Base-by-base conservation (phyloP, 1,284 basidiomycete species). In the Apiotrichum montevideense region DNA sequence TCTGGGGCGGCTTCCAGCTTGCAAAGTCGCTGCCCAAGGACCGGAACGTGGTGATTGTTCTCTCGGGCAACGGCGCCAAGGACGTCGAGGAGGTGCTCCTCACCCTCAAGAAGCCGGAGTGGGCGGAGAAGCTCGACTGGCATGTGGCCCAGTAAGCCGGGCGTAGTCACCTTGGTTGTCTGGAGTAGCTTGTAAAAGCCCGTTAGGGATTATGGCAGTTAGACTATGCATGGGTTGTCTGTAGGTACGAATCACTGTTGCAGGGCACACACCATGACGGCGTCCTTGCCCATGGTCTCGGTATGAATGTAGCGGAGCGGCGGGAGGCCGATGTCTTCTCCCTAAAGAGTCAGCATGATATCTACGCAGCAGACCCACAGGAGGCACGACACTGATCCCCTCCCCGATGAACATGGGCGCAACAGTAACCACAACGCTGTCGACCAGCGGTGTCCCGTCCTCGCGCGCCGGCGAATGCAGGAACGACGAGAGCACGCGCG, bases 121-220 rank as follows among this genome's bases (percentile, higher is more conserved):
- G 90, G 90, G 90, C 87, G 40, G 85, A 93, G 68, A 85, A 79
- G 64, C 82, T 95, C 47, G 87, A 92, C 79, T 95, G 92, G 92
- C 88, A 93, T 63, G 74, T 79, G 32, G 71, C 71, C 42, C 62
- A 67, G 49, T 74, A 66, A 42, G 41, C 6, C 41, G 41, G 11
- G n/a, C n/a, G n/a, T 42, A n/a, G 13, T 14, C 41, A 7, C 41
- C 10, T 7, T 10, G 10, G 14, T 39, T 39, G 14, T 14, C 29
- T 29, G 29, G 9, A 39, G 37, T 39, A 39, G 3, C 8, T 39
- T 39, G 13, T 39, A 13, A 8, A 42, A 14, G 13, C 11, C n/a
- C n/a, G 41, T 42, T 42, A 14, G 41, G n/a, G 6, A 42, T 14
- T 14, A 39, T 14, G 14, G 37, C n/a, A 9, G 46, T 15, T 40